Conservation (phyloP, 2,329 filamentous ascomycete species). For the Aschersonia sp. region DNA sequence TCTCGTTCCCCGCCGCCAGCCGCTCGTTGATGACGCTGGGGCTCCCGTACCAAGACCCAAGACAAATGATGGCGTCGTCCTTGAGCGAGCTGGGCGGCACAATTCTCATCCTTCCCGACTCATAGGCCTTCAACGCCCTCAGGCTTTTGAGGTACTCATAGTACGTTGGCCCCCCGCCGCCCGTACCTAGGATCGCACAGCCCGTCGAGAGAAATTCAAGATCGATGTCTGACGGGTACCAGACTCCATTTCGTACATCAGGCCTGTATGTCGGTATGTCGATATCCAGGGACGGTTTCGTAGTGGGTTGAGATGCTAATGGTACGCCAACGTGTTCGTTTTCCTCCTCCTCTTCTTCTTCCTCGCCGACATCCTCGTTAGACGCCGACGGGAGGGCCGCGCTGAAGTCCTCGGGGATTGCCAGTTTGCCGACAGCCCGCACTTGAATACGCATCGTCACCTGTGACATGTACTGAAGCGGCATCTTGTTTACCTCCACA, state of each 20-base stretch:
- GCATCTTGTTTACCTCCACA: slow-evolving; percentile 29
- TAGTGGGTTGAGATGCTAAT: slow-evolving; percentile 14
- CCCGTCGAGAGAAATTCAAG: slow-evolving; percentile 20
- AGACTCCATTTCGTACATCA: slow-evolving; percentile 14
- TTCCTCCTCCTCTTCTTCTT: slow-evolving; percentile 11
- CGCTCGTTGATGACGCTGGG: slow-evolving; percentile 25
- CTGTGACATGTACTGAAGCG: slow-evolving; percentile 20
- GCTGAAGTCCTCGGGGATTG: slow-evolving; percentile 11
- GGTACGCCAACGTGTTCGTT: slow-evolving; percentile 13
- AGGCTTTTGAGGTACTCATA: slow-evolving; percentile 30
- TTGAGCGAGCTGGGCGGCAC: slow-evolving; percentile 20
- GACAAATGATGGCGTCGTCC: slow-evolving; percentile 23
- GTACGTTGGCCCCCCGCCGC: slow-evolving; percentile 21
- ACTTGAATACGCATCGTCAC: slow-evolving; percentile 19
- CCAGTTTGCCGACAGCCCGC: slow-evolving; percentile 17
- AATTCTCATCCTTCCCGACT: slow-evolving; percentile 22
- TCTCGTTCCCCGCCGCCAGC: slow-evolving; percentile 20
- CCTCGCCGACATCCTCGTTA: not conserved
- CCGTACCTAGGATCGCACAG: slow-evolving; percentile 21
- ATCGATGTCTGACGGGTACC: slow-evolving; percentile 22
- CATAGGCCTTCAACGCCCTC: slow-evolving; percentile 18
- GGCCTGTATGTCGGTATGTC: slow-evolving; percentile 17
- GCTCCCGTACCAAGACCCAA: slow-evolving; percentile 30
- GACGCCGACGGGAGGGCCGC: slow-evolving; percentile 1
- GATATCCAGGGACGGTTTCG: slow-evolving; percentile 15